These are phyloP conservation scores for Mycena maculata DNA, from an alignment of 768 basidiomycete genomes.

Conservation along the genomic window DNA sequence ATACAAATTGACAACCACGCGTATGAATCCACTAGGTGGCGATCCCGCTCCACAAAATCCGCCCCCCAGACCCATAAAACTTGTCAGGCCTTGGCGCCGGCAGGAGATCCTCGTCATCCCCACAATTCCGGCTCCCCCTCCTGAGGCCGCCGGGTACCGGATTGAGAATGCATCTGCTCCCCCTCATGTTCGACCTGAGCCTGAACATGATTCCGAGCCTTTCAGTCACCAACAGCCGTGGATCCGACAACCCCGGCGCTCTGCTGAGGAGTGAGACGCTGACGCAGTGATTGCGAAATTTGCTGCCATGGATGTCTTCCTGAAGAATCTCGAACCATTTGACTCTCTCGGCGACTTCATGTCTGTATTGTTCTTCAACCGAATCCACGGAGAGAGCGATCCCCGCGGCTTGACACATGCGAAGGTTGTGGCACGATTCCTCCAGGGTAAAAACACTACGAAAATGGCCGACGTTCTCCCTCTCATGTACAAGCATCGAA, in stretches of 20 bases:
- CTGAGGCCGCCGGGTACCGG: too few species aligned
- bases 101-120: too few species aligned
- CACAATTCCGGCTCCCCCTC: too few species aligned
- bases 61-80: too few species aligned
- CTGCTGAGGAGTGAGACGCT: background rate
- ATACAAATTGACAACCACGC: too few species aligned
- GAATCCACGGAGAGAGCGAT: background rate
- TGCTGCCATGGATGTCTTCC: background rate
- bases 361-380: background rate
- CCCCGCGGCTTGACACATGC: background rate
- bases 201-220: too few species aligned
- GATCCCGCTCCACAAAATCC: too few species aligned
- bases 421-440: background rate
- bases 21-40: too few species aligned
- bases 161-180: too few species aligned
- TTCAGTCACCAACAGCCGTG: background rate
- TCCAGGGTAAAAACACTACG: background rate
- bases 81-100: too few species aligned
- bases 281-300: background rate
- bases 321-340: background rate
- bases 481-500: background rate
- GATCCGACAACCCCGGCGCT: background rate
- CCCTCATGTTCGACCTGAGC: too few species aligned
- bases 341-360: background rate
- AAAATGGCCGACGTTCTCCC: constrained; percentile 4